These are phyloP conservation scores for Xylaria polymorpha DNA, from an alignment of 2,329 filamentous ascomycete genomes.

Conservation along the genomic window DNA sequence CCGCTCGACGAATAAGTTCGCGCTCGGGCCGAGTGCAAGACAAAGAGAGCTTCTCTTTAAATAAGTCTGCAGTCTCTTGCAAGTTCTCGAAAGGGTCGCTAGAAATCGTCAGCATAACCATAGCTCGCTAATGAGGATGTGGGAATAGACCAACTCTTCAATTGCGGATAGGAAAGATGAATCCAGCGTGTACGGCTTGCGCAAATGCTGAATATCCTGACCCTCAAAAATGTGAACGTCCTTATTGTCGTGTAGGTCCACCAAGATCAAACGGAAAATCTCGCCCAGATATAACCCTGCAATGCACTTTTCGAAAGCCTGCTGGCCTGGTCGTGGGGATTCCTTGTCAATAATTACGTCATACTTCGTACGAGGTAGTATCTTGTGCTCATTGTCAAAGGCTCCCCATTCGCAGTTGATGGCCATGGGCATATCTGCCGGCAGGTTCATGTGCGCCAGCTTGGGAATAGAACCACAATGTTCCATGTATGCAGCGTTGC, in stretches of 20 bases:
- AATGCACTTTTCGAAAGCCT: conserved; percentile 98
- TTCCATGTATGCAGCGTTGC: conserved; percentile 99
- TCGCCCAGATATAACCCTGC: conserved; percentile 94
- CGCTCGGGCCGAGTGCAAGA: conserved; percentile 80
- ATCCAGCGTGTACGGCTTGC: conserved; percentile 89
- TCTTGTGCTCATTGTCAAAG: conserved; percentile 92
- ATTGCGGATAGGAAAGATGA: conserved; percentile 93
- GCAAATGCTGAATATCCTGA: conserved; percentile 83
- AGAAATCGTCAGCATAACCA: conserved; percentile 40
- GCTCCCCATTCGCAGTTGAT: conserved; percentile 99
- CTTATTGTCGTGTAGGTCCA: conserved; percentile 85
- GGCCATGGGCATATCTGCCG: conserved; percentile 84
- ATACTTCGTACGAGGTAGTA: conserved; percentile 86
- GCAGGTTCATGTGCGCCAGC: conserved; percentile 89
- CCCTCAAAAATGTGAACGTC: conserved; percentile 81
- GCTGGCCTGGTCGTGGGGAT: conserved; percentile 91
- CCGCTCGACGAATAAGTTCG: conserved; percentile 86
- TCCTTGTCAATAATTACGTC: conserved; percentile 90
- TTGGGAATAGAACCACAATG: conserved; percentile 91
- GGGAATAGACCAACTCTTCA: conserved; percentile 74
- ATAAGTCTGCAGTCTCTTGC: conserved; percentile 85
- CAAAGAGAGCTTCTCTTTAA: conserved; percentile 80
- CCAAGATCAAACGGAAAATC: conserved; percentile 87
- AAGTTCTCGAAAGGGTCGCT: conserved; percentile 96
- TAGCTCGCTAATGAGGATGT: conserved; percentile 10